Percentiles rank a stretch among this genome's conserved stretches.
phyloP scores from a whole-genome alignment of 225 moss, liverwort and hornwort genomes.

The Polytrichum formosum region DNA sequence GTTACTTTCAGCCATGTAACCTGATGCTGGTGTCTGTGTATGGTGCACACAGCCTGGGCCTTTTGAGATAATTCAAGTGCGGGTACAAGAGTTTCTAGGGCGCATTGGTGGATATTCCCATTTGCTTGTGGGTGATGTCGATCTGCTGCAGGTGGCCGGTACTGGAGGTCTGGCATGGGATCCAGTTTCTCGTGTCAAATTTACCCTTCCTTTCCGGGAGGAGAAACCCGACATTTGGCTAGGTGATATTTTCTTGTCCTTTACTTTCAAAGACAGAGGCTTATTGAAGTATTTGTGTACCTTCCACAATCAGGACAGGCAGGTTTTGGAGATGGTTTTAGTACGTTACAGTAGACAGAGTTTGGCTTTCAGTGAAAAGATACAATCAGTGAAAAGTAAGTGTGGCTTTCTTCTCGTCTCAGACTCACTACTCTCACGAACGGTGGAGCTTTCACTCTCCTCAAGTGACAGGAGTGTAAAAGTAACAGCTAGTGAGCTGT shows the following conservation, averaged over 20 bases:
- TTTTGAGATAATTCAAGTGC: conserved; percentile 75
- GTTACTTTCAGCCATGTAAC: too few relatives aligned
- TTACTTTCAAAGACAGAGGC: neutral
- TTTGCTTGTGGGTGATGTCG: conserved; percentile 65
- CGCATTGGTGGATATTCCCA: conserved; percentile 79
- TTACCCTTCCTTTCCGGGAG: conserved; percentile 76
- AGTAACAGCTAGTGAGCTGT: conserved; percentile 87
- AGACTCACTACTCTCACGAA: conserved; percentile 73
- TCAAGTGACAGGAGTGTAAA: conserved; percentile 87
- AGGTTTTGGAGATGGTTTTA: too few relatives aligned
- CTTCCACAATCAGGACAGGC: too few relatives aligned
- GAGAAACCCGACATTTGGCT: conserved; percentile 92
- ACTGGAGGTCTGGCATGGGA: conserved; percentile 95
- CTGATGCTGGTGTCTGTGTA: too few relatives aligned
- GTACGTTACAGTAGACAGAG: too few relatives aligned
- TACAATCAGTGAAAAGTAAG: too few relatives aligned
- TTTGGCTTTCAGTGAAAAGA: too few relatives aligned
- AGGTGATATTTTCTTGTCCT: conserved; percentile 31
- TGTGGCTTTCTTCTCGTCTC: conserved; percentile 8
- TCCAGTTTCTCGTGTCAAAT: conserved; percentile 69
- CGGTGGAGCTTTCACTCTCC: conserved; percentile 79
- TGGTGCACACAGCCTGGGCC: too few relatives aligned
- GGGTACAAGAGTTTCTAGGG: conserved; percentile 87
- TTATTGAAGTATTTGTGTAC: too few relatives aligned
- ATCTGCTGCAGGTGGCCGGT: conserved; percentile 68